Evolutionary conservation across 2,329 filamentous ascomycete genomes (phyloP).

Genomic region (Xylariaceae sp.): DNA sequence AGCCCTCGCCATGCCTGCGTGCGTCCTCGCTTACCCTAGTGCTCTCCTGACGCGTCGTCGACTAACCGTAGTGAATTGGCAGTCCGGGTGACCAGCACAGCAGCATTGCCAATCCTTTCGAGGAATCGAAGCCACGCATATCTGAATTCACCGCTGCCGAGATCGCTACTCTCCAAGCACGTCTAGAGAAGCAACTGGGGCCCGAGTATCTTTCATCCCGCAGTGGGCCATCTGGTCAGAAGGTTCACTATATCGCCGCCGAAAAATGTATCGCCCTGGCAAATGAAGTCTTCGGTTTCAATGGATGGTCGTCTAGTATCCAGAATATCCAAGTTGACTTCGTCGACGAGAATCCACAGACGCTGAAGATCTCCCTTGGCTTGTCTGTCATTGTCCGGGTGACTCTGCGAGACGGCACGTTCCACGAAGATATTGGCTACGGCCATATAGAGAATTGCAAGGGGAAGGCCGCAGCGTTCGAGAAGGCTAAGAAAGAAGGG

Average conservation of each 20-base stretch:
- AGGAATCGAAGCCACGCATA: slow-evolving; percentile 64
- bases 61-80: slow-evolving; percentile 21
- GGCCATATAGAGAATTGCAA: slow-evolving; percentile 95
- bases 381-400: slow-evolving; percentile 88
- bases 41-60: slow-evolving; percentile 16
- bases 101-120: slow-evolving; percentile 71
- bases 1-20: slow-evolving; percentile 29
- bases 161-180: slow-evolving; percentile 80
- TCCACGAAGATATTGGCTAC: slow-evolving; percentile 95
- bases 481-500: slow-evolving; percentile 98
- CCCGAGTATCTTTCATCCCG: slow-evolving; percentile 93
- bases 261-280: slow-evolving; percentile 84
- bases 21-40: slow-evolving; percentile 16
- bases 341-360: slow-evolving; percentile 78
- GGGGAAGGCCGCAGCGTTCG: slow-evolving; percentile 90
- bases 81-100: slow-evolving; percentile 69
- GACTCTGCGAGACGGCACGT: slow-evolving; percentile 89
- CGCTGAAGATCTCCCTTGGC: slow-evolving; percentile 75
- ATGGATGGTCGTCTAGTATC: slow-evolving; percentile 83
- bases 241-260: slow-evolving; percentile 90
- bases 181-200: slow-evolving; percentile 87
- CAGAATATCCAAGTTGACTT: slow-evolving; percentile 94
- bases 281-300: slow-evolving; percentile 36
- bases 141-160: slow-evolving; percentile 83
- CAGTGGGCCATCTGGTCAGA: slow-evolving; percentile 75